Evolutionary conservation across 371 early-diverging fungal species (phyloP).

Genomic region (Mortierella sp.): DNA sequence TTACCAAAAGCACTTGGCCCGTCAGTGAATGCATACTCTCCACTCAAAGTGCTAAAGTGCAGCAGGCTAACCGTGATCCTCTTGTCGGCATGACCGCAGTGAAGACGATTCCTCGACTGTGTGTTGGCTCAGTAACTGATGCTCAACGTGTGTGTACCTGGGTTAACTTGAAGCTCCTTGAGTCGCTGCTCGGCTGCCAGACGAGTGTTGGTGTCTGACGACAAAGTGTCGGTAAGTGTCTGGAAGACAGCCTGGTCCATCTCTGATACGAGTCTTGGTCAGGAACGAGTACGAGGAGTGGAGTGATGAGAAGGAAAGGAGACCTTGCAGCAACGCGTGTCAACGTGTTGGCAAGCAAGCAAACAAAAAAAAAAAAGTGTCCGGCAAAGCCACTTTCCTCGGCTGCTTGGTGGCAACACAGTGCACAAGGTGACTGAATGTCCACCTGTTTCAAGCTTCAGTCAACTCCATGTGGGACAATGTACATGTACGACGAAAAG

Average conservation of each 20-base stretch:
- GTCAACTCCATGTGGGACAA: too few relatives aligned
- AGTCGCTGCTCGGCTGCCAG: conserved; percentile 75
- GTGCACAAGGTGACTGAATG: too few relatives aligned
- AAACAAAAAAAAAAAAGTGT: background rate
- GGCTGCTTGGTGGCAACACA: too few relatives aligned
- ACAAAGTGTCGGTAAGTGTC: conserved; percentile 73
- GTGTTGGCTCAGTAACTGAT: too few relatives aligned
- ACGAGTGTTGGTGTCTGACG: conserved; percentile 74
- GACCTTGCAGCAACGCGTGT: background rate
- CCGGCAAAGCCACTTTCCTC: too few relatives aligned
- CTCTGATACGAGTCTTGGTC: conserved; percentile 12
- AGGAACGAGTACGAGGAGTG: background rate
- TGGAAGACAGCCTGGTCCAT: conserved; percentile 83
- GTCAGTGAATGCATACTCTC: conserved; percentile 1
- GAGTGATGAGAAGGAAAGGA: background rate
- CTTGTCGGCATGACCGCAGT: too few relatives aligned
- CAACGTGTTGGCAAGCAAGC: background rate
- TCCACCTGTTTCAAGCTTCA: too few relatives aligned
- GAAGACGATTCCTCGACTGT: too few relatives aligned
- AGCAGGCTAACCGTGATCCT: too few relatives aligned
- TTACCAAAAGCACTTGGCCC: background rate
- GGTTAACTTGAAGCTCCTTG: conserved; percentile 70
- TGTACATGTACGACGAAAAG: too few relatives aligned
- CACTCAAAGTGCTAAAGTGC: background rate
- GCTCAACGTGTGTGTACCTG: conserved; percentile 57